These are phyloP conservation scores for Kwoniella mangroviensis DNA, from an alignment of 768 basidiomycete genomes.

Conservation along the genomic window DNA sequence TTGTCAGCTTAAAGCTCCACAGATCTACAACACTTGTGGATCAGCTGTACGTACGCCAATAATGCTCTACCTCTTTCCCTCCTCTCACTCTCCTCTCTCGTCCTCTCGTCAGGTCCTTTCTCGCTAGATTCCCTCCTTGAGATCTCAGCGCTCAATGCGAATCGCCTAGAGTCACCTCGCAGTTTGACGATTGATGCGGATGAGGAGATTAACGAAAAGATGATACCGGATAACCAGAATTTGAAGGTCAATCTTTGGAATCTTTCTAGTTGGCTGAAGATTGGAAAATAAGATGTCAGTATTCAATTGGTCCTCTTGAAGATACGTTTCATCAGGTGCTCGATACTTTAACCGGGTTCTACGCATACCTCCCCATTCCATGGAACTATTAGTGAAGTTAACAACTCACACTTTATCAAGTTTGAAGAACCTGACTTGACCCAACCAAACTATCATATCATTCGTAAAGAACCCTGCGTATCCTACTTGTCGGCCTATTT, in stretches of 20 bases:
- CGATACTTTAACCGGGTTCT: constrained; percentile 52
- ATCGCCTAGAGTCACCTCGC: constrained; percentile 50
- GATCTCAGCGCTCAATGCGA: constrained; percentile 35
- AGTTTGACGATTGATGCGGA: constrained; percentile 48
- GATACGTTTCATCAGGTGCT: neutral
- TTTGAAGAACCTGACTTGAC: constrained; percentile 56
- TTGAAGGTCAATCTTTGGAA: constrained; percentile 72
- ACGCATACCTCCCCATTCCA: no score
- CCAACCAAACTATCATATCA: constrained; percentile 85
- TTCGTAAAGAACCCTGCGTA: constrained; percentile 87
- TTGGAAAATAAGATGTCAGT: neutral
- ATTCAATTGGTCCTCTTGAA: no score
- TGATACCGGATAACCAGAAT: constrained; percentile 86
- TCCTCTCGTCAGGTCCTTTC: constrained; percentile 48
- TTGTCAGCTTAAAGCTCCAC: constrained; percentile 9
- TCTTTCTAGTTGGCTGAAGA: constrained; percentile 65
- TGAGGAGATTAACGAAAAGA: constrained; percentile 70
- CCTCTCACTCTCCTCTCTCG: constrained; percentile 67
- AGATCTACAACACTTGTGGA: constrained; percentile 57
- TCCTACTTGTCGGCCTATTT: constrained; percentile 78
- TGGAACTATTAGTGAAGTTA: no score
- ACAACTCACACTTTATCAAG: constrained; percentile 48
- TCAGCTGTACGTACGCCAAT: constrained; percentile 47
- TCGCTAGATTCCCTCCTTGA: constrained; percentile 42
- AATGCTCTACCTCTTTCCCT: constrained; percentile 69